A percentile compares a stretch with the other conserved stretches of the same genome.
Conservation (phyloP, 1,284 basidiomycete species). For the Pseudozyma sp. region DNA sequence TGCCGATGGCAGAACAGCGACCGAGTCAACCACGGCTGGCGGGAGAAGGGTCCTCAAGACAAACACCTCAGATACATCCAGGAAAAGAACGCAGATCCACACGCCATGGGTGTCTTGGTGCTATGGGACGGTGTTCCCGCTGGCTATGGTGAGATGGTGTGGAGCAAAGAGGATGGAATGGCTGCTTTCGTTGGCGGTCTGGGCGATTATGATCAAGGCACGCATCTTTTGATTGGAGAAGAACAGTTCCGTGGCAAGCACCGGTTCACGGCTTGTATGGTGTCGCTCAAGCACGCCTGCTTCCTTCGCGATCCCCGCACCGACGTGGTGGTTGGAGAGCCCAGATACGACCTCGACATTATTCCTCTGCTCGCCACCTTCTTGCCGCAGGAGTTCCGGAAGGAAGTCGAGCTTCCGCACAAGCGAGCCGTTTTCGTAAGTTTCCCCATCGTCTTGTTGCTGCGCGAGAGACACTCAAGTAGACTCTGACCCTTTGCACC, state of each 20-base stretch:
- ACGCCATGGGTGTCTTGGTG: slow-evolving; percentile 72
- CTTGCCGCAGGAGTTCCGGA: slow-evolving; percentile 38
- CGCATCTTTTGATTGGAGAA: slow-evolving; percentile 73
- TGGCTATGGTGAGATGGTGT: slow-evolving; percentile 74
- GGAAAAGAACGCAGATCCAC: slow-evolving; percentile 70
- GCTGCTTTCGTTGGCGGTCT: slow-evolving; percentile 55
- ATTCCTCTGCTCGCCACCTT: slow-evolving; percentile 39
- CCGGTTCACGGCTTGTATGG: slow-evolving; percentile 42
- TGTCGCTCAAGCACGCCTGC: slow-evolving; percentile 50
- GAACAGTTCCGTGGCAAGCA: slow-evolving; percentile 71
- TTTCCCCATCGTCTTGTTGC: not conserved
- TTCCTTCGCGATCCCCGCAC: slow-evolving; percentile 50
- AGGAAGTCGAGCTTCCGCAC: slow-evolving; percentile 48
- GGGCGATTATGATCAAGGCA: slow-evolving; percentile 73
- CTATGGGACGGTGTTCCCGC: slow-evolving; percentile 74
- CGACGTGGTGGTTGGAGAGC: slow-evolving; percentile 47
- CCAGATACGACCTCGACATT: slow-evolving; percentile 40
- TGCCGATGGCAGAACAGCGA: slow-evolving; percentile 74
- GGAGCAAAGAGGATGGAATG: slow-evolving; percentile 71
- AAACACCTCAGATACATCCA: slow-evolving; percentile 72
- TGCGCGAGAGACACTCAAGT: too few species aligned
- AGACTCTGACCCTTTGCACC: not conserved
- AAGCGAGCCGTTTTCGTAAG: slow-evolving; percentile 39
- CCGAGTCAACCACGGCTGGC: slow-evolving; percentile 73
- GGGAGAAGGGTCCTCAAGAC: slow-evolving; percentile 72